phyloP scores from a whole-genome alignment of 1,284 basidiomycete genomes.

The Cryptococcus deneoformans region DNA sequence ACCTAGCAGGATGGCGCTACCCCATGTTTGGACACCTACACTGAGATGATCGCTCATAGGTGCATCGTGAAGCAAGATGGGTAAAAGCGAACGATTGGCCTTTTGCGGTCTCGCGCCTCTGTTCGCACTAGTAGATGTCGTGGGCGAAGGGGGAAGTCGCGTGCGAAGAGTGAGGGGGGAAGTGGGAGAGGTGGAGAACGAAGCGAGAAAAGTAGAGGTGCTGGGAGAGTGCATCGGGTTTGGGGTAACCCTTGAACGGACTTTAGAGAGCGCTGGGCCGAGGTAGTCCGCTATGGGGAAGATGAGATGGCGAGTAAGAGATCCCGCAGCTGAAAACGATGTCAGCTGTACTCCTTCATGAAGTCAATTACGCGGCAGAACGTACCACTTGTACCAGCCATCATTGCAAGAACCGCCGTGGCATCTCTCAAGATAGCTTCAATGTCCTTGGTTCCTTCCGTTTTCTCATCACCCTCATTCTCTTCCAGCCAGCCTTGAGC shows the following conservation, averaged over 20 bases:
- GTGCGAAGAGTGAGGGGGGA: constrained; percentile 20
- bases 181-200: constrained; percentile 32
- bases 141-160: neutral
- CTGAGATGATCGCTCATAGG: constrained; percentile 70
- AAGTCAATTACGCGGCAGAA: constrained; percentile 6
- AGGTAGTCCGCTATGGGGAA: constrained; percentile 41
- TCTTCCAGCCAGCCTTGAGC: constrained; percentile 40
- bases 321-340: constrained; percentile 31
- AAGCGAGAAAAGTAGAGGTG: constrained; percentile 35
- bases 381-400: constrained; percentile 61
- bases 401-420: constrained; percentile 62
- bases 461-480: constrained; percentile 15
- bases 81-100: constrained; percentile 24
- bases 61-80: constrained; percentile 64
- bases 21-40: constrained; percentile 91
- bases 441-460: constrained; percentile 20
- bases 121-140: neutral
- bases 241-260: constrained; percentile 12
- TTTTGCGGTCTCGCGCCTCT: neutral
- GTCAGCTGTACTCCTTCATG: neutral
- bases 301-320: constrained; percentile 42
- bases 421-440: constrained; percentile 59
- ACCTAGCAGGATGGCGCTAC: constrained; percentile 75
- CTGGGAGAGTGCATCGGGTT: constrained; percentile 35
- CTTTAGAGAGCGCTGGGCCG: constrained; percentile 21